Base-by-base conservation (phyloP, 2,329 filamentous ascomycete species). In the Alternaria rosae region DNA sequence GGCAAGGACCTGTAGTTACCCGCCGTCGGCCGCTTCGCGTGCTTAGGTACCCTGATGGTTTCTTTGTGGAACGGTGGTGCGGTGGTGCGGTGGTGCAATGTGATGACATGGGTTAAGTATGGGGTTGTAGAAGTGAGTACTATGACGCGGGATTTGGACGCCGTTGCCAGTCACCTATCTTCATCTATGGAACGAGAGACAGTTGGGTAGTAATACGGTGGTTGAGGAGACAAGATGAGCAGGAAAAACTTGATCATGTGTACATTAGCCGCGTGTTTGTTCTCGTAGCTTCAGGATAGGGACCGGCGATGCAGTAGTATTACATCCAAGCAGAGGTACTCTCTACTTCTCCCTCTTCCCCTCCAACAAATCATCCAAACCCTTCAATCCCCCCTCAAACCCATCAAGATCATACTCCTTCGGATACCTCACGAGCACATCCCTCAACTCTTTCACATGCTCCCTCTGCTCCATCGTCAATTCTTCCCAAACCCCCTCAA, bases 401-500 rank as follows among this genome's bases (percentile, higher is more conserved):
- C 89, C 88, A 15, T 84, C 85, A 50, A 95, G 76, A 79, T 98
- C 93, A 79, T 99, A 99, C 83, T 99, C 95, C 35, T 92, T 89
- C 0, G 94, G 94, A 81, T 98, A 99, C 70, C 86, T 89, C 70
- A 94, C 88, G 53, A 99, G 76, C 54, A 97, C 86, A n/a, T 87
- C 85, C 75, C 84, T 91, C 72, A 98, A 82, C 81, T 94, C 87
- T 66, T 81, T 81, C 82, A 92, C 93, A 84, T 99, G 95, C 43
- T 82, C 85, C 77, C 84, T 86, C 63, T 91, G 83, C 71, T 97
- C 93, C 48, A 91, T 89, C 0, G 93, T 97, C 70, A 97, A 71
- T 47, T 93, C 87, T 77, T 95, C 93, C 79, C 97, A 99, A 2
- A 98, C 87, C 78, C 95, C 95, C 69, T 91, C 89, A 78, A 98